Evolutionary conservation across 2,329 filamentous ascomycete genomes (phyloP), one percentile per base, ranked within the genome.

Genomic region (Trichophyton simii): DNA sequence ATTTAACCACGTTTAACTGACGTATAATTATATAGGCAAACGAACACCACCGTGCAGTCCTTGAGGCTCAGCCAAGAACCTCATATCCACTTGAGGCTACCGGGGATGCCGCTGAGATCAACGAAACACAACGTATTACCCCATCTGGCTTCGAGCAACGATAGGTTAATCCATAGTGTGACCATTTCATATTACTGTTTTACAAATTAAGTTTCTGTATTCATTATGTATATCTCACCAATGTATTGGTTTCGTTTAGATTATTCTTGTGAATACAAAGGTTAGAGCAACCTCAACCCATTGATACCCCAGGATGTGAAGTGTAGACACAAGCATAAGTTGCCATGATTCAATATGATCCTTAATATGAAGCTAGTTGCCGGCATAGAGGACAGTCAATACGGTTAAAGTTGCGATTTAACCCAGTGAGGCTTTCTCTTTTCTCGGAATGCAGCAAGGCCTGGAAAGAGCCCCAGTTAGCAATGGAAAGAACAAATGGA

Each of bases 351-450:
- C 8, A 38, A 38, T 13, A 38, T 13, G 34, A 3, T 13, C 3
- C 34, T 38, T 38, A 13, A 13, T 38, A 38, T 38, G 34, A 38
- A 38, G 11, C 11, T 2, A 9, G 9, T 13, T 3, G 34, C 9
- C 9, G 34, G 34, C 3, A 55, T 36, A 36, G 5, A 9, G 11
- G 3, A 20, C 31, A n/a, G 18, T 13, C 13, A 54, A 13, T 15
- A 34, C 4, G 11, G 31, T 64, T 70, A 79, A 62, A 82, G 80
- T 91, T 71, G 87, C 81, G 73, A 95, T 80, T 65, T 74, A 57
- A 81, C 84, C 91, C 91, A 96, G 72, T 90, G 83, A 0, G 91
- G 78, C 80, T 90, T 90, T 77, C 87, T 82, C 83, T 96, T 96
- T 74, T 88, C 87, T 3, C 87, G 86, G 80, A 96, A 96, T n/a